Base-by-base conservation (phyloP, 2,329 filamentous ascomycete genomes). In the Calonectria hawksworthii region DNA sequence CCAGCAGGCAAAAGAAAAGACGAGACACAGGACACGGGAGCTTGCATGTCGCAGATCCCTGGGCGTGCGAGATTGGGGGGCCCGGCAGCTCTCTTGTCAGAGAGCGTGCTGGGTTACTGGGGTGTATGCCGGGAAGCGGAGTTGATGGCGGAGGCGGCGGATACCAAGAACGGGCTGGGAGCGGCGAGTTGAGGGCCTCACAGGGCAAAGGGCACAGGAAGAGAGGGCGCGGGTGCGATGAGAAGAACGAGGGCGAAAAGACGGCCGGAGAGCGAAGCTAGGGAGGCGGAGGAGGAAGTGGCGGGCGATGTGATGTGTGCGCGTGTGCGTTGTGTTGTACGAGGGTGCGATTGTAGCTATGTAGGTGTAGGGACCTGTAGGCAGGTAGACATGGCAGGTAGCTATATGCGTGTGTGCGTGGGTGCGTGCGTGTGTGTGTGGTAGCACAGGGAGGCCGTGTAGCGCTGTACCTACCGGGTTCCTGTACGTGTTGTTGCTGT, bases 11-110 rank as follows among this genome's bases (percentile, higher is more conserved):
- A 79, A 75, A 47, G 44, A 50, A 67, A 77, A 65, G 66, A 75
- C 59, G 66, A 74, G 68, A 70, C 66, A 71, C 47, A 64, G 56
- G 51, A 78, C 75, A 74, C 78, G 78, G 78, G 74, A 80, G 78
- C 73, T 74, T 79, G 78, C 78, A 80, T 79, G 72, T 77, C 74
- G 75, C 69, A 75, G 74, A 79, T 64, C 68, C 68, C 63, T 52
- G 63, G 72, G 61, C 44, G 72, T 64, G 68, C 63, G 68, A 74
- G 52, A 74, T 74, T 67, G 68, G 52, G 72, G 68, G 67, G 28
- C 51, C 72, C 66, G 61, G 61, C 51, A 65, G 67, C 56, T 63
- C 67, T 73, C 50, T 70, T 70, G 72, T 74, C 61, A 70, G 72
- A 70, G 68, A 70, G 52, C 72, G 26, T 66, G 72, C 61, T 41